Base-by-base conservation (phyloP, 305 asterid genomes). In the Solanum hybrid region DNA sequence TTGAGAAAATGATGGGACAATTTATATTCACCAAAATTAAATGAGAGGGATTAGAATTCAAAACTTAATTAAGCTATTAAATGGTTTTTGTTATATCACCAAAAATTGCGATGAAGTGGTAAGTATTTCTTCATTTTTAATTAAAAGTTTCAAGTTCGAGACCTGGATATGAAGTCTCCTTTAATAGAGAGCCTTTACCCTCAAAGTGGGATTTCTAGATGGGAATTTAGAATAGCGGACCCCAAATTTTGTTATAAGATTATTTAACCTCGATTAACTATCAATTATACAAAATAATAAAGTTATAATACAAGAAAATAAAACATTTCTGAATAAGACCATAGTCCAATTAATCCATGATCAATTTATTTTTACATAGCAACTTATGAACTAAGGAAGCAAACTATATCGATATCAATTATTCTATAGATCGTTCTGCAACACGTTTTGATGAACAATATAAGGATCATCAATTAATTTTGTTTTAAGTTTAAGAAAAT, bases 401-500 rank as follows among this genome's bases (percentile, higher is more conserved):
- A 76, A 76, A 76, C 7, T 76, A 0, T 17, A 17, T 32, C 6
- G 5, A 73, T 73, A 73, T 73, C 40, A 32, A 76, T 31, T 76
- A 32, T 76, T 76, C 34, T 77, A 1, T 75, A 31, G 29, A 17
- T 77, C 29, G 0, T 77, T 77, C 26, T 60, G 12, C 71, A 60
- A 20, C 71, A 60, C 71, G 71, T 60, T 60, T 60, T 60, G 71
- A 60, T 60, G 71, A 60, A 60, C 26, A 60, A 60, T 8, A 60
- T 60, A 60, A 60, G 71, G 6, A 36, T 36, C 7, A 37, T 92
- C 73, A 88, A 26, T 81, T 27, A 81, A 42, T 81, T 90, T 91
- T 56, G 24, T 51, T 88, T 95, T 94, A 87, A 93, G 94, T 73
- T 56, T 66, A 72, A 95, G 91, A 90, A 95, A 94, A 0, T 89